Conservation (phyloP, 768 basidiomycete species). For the Boletus rufocinnamomeus region DNA sequence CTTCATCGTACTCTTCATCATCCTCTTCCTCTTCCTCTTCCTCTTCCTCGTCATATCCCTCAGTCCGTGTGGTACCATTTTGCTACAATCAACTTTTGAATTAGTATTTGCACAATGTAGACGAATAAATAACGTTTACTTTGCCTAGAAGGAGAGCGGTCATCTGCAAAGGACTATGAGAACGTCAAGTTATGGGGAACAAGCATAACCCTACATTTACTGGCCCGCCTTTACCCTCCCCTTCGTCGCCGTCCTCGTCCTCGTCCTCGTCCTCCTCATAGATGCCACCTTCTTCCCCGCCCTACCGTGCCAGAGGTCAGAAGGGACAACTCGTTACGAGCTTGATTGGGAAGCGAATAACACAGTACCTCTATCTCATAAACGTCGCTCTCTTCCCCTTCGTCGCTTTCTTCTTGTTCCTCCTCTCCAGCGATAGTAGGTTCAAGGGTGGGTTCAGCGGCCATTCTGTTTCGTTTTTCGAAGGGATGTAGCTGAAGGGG, state of each 20-base stretch:
- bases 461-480: constrained; percentile 19
- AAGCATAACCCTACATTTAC: constrained; percentile 16
- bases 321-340: background rate
- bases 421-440: constrained; percentile 3
- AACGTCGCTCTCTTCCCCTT: constrained; percentile 32
- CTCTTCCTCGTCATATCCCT: constrained; percentile 6
- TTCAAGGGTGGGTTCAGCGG: constrained; percentile 23
- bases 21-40: constrained; percentile 26
- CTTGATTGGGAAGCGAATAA: background rate
- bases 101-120: background rate
- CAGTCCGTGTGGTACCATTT: constrained; percentile 12
- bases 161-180: constrained; percentile 20
- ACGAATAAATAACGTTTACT: constrained; percentile 9
- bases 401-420: constrained; percentile 9
- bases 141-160: constrained; percentile 27
- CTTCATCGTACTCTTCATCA: constrained; percentile 21
- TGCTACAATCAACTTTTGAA: constrained; percentile 1
- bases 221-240: background rate
- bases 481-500: background rate
- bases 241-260: constrained; percentile 13
- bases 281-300: constrained; percentile 18
- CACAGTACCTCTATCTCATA: constrained; percentile 30
- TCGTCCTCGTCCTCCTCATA: constrained; percentile 21
- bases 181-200: background rate
- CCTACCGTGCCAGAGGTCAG: constrained; percentile 13